Percentiles rank a stretch among this genome's conserved stretches.
Evolutionary conservation across 805 yeast genomes (phyloP).

Genomic region (Myxozyma mucilagina): DNA sequence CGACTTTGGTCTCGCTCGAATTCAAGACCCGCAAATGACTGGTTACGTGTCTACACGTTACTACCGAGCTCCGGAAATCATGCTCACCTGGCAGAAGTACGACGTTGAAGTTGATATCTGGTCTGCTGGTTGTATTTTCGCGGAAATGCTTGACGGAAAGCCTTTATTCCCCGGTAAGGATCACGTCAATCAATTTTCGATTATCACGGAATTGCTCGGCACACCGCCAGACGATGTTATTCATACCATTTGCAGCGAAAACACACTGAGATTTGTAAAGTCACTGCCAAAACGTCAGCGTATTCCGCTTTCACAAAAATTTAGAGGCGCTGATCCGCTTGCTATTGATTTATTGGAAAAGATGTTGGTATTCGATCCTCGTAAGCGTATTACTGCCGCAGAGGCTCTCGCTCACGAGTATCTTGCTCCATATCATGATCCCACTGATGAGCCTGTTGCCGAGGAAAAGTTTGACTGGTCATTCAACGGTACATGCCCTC

Average conservation of each 20-base stretch:
- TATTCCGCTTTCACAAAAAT: conserved; percentile 80
- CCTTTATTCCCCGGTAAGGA: conserved; percentile 98
- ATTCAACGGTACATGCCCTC: conserved; percentile 59
- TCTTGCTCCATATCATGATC: conserved; percentile 93
- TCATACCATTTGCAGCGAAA: conserved; percentile 93
- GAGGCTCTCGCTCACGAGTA: conserved; percentile 89
- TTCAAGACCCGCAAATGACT: conserved; percentile 98
- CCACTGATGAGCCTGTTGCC: conserved; percentile 95
- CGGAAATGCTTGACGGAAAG: conserved; percentile 96
- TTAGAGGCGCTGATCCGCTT: conserved; percentile 65
- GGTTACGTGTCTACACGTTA: conserved; percentile 95
- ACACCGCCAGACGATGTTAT: conserved; percentile 96
- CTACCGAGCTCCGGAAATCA: conserved; percentile 97
- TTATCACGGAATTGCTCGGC: conserved; percentile 93
- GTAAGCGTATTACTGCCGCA: conserved; percentile 88
- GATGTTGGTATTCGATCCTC: conserved; percentile 94
- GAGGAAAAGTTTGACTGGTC: conserved; percentile 95
- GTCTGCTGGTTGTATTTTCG: conserved; percentile 96
- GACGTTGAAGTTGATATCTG: conserved; percentile 96
- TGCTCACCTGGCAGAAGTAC: conserved; percentile 98
- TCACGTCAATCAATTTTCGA: conserved; percentile 96
- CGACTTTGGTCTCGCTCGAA: conserved; percentile 93
- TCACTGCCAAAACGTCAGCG: conserved; percentile 92
- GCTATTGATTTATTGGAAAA: conserved; percentile 85
- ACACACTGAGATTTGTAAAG: conserved; percentile 89